phyloP scores from a whole-genome alignment of 768 basidiomycete species.

The Tremella fuciformis region DNA sequence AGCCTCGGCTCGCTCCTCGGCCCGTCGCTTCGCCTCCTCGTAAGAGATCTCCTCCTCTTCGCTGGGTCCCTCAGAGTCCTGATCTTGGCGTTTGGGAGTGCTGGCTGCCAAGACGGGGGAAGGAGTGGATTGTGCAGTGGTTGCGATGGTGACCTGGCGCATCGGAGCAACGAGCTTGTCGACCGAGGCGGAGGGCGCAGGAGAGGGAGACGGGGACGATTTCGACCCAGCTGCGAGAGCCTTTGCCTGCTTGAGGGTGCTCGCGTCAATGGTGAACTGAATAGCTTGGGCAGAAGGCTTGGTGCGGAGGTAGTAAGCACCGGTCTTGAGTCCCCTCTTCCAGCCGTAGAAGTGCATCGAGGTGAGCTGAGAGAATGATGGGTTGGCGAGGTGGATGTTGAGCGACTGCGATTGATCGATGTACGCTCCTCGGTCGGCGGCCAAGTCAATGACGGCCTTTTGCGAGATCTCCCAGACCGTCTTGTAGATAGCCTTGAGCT shows the following conservation, averaged over 20 bases:
- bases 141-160: conserved; percentile 42
- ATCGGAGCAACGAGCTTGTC: conserved; percentile 32
- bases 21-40: conserved; percentile 50
- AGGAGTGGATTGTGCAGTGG: conserved; percentile 28
- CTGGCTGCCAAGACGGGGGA: conserved; percentile 14
- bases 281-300: conserved; percentile 92
- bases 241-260: conserved; percentile 56
- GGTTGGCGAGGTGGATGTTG: conserved; percentile 86
- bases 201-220: conserved; percentile 24
- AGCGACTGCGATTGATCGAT: conserved; percentile 90
- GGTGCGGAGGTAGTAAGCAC: conserved; percentile 92
- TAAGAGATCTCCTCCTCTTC: conserved; percentile 51
- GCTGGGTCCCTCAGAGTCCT: conserved; percentile 29
- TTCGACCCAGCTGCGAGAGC: conserved; percentile 9
- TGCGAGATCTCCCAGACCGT: conserved; percentile 99
- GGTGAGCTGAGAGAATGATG: conserved; percentile 80
- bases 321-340: conserved; percentile 99
- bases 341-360: conserved; percentile 72
- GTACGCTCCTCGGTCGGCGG: conserved; percentile 97
- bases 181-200: conserved; percentile 18
- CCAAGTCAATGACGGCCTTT: conserved; percentile 96
- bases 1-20: conserved; percentile 52
- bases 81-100: conserved; percentile 1
- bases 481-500: conserved; percentile 97
- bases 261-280: conserved; percentile 93